Evolutionary conservation across 257 asterid genomes (phyloP), one percentile per base, ranked within the genome.

Genomic region (Linderniella brevidens): DNA sequence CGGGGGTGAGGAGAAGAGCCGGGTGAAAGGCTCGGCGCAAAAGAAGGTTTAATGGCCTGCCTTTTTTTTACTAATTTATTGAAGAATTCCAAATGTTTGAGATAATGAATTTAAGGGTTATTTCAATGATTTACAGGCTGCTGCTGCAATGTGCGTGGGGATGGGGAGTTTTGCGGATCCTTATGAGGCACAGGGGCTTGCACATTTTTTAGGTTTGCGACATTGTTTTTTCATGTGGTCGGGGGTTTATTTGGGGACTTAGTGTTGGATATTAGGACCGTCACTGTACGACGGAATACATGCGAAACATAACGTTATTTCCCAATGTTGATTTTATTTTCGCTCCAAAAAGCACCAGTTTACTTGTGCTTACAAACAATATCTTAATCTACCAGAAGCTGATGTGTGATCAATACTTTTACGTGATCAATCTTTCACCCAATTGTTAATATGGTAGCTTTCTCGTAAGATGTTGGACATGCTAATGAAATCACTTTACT

Each of bases 131-230:
- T 59, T 51, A 63, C 69, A 90, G 98, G 96, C 92, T n/a, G 98
- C 98, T 7, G 98, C 96, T 5, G 98, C 98, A 61, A 58, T 85
- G 80, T 85, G 86, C 53, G 98, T 90, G 8, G 88, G 93, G 57
- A 73, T 75, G 76, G 98, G 98, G 49, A 90, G 98, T 67, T 81
- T 90, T 60, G 55, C 73, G 51, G 98, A 90, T 75, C 98, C 98
- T 66, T 59, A 68, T 46, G 96, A 85, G 55, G 99, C 93, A 11
- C 99, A 85, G 76, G 99, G 99, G 50, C 73, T 90, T 54, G 92
- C 96, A 15, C 99, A 90, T 66, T 90, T 85, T 68, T 75, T 90
- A 76, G 99, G 96, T 90, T 68, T 59, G 57, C 36, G 58, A 35
- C 19, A 0, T 50, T 64, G 16, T 4, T 15, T 25, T 32, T 17